These are phyloP conservation scores for Coemansia sp. DNA, from an alignment of 192 early-diverging fungal genomes.

Conservation along the genomic window DNA sequence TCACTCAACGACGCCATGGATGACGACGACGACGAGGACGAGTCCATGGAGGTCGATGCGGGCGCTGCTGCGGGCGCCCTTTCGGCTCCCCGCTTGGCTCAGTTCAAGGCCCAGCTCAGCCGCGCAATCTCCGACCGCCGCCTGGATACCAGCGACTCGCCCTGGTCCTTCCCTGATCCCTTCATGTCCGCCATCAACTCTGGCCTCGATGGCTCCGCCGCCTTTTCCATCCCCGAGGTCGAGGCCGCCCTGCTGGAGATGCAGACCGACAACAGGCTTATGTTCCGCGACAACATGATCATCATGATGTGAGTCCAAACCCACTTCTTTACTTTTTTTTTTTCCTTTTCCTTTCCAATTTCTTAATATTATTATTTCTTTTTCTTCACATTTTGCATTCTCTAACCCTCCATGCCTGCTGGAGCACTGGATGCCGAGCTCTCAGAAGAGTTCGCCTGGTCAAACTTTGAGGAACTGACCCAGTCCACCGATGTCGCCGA, in stretches of 20 bases:
- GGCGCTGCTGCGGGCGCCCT: conserved; percentile 6
- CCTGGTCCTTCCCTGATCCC: conserved; percentile 55
- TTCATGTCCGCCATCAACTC: conserved; percentile 61
- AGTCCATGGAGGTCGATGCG: conserved; percentile 30
- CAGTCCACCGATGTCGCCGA: conserved; percentile 20
- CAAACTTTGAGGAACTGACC: conserved; percentile 15
- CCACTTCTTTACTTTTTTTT: not conserved
- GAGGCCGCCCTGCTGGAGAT: conserved; percentile 60
- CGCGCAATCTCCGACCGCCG: conserved; percentile 36
- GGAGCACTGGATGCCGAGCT: conserved; percentile 11
- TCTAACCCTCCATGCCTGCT: not conserved
- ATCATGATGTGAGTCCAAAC: conserved; percentile 59
- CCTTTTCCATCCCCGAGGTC: conserved; percentile 61
- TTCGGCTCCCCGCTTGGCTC: conserved; percentile 16
- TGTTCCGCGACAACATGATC: conserved; percentile 67
- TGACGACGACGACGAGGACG: not conserved
- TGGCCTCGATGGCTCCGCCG: conserved; percentile 25
- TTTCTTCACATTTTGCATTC: not conserved
- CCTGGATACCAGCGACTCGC: conserved; percentile 52
- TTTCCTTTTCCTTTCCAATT: not conserved
- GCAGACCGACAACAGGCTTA: conserved; percentile 67
- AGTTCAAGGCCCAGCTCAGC: conserved; percentile 57
- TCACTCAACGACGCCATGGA: not conserved
- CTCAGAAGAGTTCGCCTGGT: conserved; percentile 17
- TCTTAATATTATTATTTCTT: not conserved